Conservation (phyloP, 495 filamentous ascomycete genomes). For the Penicillium maclennaniae region DNA sequence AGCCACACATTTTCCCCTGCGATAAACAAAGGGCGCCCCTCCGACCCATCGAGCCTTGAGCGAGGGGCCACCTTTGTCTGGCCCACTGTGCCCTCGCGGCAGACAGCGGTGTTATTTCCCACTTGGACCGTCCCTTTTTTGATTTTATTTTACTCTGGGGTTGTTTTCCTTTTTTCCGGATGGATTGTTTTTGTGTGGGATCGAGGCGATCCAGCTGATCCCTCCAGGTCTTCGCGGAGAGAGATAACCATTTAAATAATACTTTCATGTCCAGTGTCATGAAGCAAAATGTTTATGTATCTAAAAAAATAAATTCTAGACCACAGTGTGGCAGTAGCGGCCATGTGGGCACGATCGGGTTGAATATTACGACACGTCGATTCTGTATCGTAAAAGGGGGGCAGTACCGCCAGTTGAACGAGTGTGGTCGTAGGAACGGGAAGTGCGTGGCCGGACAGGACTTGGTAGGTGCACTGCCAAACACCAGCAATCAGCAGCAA, state of each 20-base stretch:
- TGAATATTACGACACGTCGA: conserved; percentile 29
- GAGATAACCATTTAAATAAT: not conserved
- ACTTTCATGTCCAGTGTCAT: not conserved
- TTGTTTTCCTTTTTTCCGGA: conserved; percentile 5
- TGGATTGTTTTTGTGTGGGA: not conserved
- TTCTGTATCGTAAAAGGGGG: conserved; percentile 13
- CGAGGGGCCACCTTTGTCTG: conserved; percentile 12
- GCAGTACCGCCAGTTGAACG: not conserved
- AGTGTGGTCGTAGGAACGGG: conserved; percentile 18
- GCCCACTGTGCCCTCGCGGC: conserved; percentile 16
- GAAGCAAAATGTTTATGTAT: not conserved
- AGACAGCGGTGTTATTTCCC: conserved; percentile 6
- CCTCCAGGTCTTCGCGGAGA: not conserved
- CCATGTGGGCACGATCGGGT: conserved; percentile 20
- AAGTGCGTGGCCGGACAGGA: conserved; percentile 26
- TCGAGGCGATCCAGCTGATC: not conserved
- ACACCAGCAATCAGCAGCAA: not conserved
- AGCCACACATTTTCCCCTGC: conserved; percentile 15
- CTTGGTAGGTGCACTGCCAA: not conserved
- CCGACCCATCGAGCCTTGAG: conserved; percentile 1
- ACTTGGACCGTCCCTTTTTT: not conserved
- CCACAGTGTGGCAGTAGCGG: not conserved
- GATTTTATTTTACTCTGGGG: not conserved
- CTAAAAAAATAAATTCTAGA: not conserved
- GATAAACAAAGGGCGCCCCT: conserved; percentile 9